Conservation (phyloP, 1,284 basidiomycete genomes). For the Pterulicium gracile region DNA sequence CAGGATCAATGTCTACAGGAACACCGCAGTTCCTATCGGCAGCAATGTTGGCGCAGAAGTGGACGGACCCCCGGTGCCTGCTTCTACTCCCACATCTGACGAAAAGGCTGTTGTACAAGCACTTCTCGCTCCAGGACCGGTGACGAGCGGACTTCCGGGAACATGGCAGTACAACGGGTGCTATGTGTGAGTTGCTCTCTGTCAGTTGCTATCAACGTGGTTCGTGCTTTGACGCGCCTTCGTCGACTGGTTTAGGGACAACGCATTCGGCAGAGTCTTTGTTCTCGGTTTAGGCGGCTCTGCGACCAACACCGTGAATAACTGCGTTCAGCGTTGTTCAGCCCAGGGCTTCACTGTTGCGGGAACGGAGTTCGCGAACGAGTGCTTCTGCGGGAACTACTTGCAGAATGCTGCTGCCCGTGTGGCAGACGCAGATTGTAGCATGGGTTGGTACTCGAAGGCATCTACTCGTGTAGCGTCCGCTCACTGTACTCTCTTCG, state of each 20-base stretch:
- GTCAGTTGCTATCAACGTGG: neutral
- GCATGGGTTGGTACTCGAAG: neutral
- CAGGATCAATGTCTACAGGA: conserved; percentile 36
- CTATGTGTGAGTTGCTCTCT: neutral
- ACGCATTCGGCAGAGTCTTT: too few relatives aligned
- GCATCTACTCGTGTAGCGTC: neutral
- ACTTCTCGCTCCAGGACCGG: neutral
- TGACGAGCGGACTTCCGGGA: neutral
- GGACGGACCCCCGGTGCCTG: conserved; percentile 18
- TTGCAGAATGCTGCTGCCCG: neutral
- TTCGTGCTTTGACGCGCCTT: neutral
- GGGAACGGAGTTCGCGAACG: neutral
- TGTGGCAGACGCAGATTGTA: neutral
- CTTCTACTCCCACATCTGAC: too few relatives aligned
- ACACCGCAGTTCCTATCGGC: neutral
- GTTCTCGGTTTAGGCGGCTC: too few relatives aligned
- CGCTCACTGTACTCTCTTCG: neutral
- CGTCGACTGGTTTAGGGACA: too few relatives aligned
- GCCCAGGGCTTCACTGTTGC: neutral
- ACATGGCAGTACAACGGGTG: neutral
- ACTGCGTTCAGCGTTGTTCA: neutral
- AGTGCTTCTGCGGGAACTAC: neutral
- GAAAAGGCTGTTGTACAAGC: too few relatives aligned
- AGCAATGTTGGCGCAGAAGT: too few relatives aligned
- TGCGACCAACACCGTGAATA: neutral